A percentile compares a stretch with the other conserved stretches of the same genome.
These are phyloP conservation scores for Cadophora gregata DNA, from an alignment of 2,329 filamentous ascomycete genomes.

Conservation along the genomic window DNA sequence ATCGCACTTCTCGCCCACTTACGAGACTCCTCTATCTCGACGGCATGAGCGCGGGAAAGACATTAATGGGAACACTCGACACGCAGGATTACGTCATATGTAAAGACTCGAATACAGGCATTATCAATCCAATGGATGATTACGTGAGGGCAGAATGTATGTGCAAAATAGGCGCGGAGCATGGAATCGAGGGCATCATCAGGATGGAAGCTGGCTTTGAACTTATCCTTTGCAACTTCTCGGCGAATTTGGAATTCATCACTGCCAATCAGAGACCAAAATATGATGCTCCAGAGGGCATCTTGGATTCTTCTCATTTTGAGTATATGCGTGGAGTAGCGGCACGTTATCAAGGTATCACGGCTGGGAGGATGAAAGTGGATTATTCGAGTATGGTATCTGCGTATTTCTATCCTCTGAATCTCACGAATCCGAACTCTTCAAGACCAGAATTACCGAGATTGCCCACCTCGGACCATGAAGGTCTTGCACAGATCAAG, in stretches of 20 bases:
- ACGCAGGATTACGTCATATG: constrained; percentile 66
- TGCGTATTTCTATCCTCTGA: constrained; percentile 40
- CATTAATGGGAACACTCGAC: constrained; percentile 68
- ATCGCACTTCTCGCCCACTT: constrained; percentile 62
- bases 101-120: constrained; percentile 15
- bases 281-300: constrained; percentile 5
- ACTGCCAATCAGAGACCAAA: constrained; percentile 30
- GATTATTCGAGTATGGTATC: constrained; percentile 43
- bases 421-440: constrained; percentile 40
- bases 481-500: constrained; percentile 46
- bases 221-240: constrained; percentile 71
- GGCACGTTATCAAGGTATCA: constrained; percentile 52
- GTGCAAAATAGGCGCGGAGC: constrained; percentile 58
- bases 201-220: constrained; percentile 76
- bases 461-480: constrained; percentile 22
- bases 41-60: constrained; percentile 72
- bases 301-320: constrained; percentile 21
- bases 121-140: constrained; percentile 48
- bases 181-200: constrained; percentile 69
- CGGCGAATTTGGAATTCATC: constrained; percentile 39
- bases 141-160: constrained; percentile 57
- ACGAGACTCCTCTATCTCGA: constrained; percentile 71
- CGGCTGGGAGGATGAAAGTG: constrained; percentile 42
- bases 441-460: constrained; percentile 35
- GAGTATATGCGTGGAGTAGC: constrained; percentile 50